phyloP scores from a whole-genome alignment of 208 protist species.

The Trypanosoma grayi region DNA sequence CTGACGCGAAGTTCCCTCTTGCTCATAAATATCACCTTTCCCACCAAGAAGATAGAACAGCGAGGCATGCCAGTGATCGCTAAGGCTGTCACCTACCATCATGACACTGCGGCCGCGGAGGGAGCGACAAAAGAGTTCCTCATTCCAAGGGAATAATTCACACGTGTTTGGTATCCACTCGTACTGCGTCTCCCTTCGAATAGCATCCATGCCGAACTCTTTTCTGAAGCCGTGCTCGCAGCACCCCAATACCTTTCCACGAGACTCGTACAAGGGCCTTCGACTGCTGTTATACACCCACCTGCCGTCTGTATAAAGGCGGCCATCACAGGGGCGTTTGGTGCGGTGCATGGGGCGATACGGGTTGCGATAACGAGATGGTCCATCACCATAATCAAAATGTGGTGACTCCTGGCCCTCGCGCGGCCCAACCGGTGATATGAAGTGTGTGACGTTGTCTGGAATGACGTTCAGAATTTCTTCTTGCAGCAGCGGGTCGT shows the following conservation, averaged over 20 bases:
- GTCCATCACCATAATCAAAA: constrained; percentile 7
- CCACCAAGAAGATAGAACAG: constrained; percentile 25
- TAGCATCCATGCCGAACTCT: not conserved
- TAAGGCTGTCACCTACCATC: constrained; percentile 31
- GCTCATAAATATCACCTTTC: constrained; percentile 9
- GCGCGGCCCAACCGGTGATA: constrained; percentile 10
- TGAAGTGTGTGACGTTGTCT: not conserved
- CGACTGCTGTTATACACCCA: constrained; percentile 19
- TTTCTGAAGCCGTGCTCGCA: constrained; percentile 19
- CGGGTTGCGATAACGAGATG: constrained; percentile 10
- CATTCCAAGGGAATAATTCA: constrained; percentile 22
- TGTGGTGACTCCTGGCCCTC: constrained; percentile 6
- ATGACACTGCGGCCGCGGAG: constrained; percentile 24
- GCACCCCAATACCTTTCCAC: constrained; percentile 17
- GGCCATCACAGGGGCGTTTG: constrained; percentile 2
- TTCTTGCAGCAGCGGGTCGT: not conserved
- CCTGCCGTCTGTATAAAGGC: constrained; percentile 1
- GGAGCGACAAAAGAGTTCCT: constrained; percentile 28
- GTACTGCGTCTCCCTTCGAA: constrained; percentile 25
- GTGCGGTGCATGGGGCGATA: constrained; percentile 14
- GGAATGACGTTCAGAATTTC: constrained; percentile 1
- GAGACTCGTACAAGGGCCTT: not conserved
- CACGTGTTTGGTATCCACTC: constrained; percentile 24
- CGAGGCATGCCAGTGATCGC: constrained; percentile 28
- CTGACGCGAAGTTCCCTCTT: constrained; percentile 12